A percentile compares a stretch with the other conserved stretches of the same genome.
Evolutionary conservation across 148 eudicot genomes (phyloP).

Genomic region (Agrostemma githago): DNA sequence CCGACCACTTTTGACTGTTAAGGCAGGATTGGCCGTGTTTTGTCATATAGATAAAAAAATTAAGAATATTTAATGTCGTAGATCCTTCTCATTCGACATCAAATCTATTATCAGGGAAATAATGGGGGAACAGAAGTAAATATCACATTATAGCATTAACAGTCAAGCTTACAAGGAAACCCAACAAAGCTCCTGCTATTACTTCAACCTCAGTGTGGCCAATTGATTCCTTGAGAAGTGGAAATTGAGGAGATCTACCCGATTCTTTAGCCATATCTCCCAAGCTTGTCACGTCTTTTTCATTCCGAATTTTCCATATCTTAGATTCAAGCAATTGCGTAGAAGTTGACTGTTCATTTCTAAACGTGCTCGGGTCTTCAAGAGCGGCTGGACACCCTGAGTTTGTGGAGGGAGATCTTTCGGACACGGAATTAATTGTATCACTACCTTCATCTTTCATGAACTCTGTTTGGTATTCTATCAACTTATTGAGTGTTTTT

Average conservation of each 20-base stretch:
- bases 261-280: slow-evolving; percentile 14
- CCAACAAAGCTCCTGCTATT: slow-evolving; percentile 73
- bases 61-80: too few relatives aligned
- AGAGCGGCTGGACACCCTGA: slow-evolving; percentile 20
- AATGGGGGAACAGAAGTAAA: background rate
- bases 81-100: background rate
- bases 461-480: slow-evolving; percentile 27
- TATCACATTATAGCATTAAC: slow-evolving; percentile 35
- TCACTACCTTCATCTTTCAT: slow-evolving; percentile 19
- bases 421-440: slow-evolving; percentile 10
- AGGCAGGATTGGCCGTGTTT: too few relatives aligned
- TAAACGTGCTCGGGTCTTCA: slow-evolving; percentile 22
- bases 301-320: slow-evolving; percentile 13
- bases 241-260: slow-evolving; percentile 9
- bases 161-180: slow-evolving; percentile 58
- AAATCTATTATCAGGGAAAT: background rate
- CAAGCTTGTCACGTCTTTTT: background rate
- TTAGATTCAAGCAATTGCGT: slow-evolving; percentile 28
- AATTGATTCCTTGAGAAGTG: slow-evolving; percentile 57
- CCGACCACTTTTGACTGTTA: too few relatives aligned
- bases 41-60: too few relatives aligned
- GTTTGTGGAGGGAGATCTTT: slow-evolving; percentile 21
- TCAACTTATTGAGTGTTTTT: slow-evolving; percentile 51
- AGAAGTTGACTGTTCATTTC: slow-evolving; percentile 14
- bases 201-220: slow-evolving; percentile 87